Evolutionary conservation across 768 basidiomycete species (phyloP).

Genomic region (Saitozyma podzolica): DNA sequence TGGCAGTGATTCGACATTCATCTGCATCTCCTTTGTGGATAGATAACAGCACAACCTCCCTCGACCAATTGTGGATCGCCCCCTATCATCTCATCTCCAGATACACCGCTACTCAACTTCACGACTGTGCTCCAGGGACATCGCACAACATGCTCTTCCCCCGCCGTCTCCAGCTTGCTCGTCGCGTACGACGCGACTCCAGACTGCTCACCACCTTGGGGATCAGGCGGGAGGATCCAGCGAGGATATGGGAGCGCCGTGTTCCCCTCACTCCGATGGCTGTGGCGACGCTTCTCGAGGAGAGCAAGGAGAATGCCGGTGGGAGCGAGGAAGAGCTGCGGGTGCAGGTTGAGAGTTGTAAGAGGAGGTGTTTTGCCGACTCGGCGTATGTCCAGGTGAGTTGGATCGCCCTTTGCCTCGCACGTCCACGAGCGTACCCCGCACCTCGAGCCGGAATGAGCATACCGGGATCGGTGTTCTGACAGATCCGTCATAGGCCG

Average conservation of each 20-base stretch:
- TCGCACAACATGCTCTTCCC: no score
- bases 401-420: conserved; percentile 9
- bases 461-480: background rate
- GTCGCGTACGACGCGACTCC: no score
- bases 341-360: conserved; percentile 75
- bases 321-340: conserved; percentile 26
- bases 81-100: no score
- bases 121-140: no score
- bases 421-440: background rate
- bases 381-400: conserved; percentile 68
- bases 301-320: conserved; percentile 56
- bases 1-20: no score
- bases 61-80: no score
- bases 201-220: conserved; percentile 54
- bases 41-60: no score
- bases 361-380: conserved; percentile 69
- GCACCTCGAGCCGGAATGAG: no score
- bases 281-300: conserved; percentile 63
- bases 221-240: conserved; percentile 73
- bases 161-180: no score
- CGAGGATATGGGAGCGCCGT: conserved; percentile 81
- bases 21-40: no score
- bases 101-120: no score
- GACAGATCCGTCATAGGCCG: conserved; percentile 61
- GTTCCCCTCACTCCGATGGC: conserved; percentile 77